Conservation (phyloP, 768 basidiomycete genomes). For the Cyclocybe aegerita region DNA sequence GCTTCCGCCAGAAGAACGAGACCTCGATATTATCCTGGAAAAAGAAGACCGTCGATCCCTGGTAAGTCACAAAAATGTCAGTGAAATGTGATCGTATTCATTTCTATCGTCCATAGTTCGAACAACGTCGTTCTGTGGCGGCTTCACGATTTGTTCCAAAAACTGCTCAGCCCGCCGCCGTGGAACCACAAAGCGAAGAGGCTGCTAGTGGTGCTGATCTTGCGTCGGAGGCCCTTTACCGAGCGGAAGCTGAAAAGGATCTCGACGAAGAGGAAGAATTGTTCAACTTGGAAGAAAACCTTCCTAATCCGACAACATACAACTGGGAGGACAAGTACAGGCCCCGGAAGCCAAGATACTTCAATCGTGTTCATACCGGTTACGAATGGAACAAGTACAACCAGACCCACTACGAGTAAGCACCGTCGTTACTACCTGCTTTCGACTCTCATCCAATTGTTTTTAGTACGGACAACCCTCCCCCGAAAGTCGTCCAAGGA, state of each 20-base stretch:
- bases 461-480: slow-evolving; percentile 91
- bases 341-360: slow-evolving; percentile 95
- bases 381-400: slow-evolving; percentile 99
- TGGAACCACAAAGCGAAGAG: slow-evolving; percentile 58
- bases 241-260: slow-evolving; percentile 89
- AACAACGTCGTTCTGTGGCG: slow-evolving; percentile 78
- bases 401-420: slow-evolving; percentile 98
- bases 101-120: slow-evolving; percentile 47
- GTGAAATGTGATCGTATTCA: neutral
- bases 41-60: slow-evolving; percentile 61
- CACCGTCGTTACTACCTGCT: slow-evolving; percentile 15
- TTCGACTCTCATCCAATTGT: slow-evolving; percentile 13
- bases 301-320: slow-evolving; percentile 80
- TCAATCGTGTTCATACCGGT: slow-evolving; percentile 98
- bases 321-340: slow-evolving; percentile 99
- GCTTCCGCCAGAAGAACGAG: slow-evolving; percentile 74
- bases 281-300: slow-evolving; percentile 91
- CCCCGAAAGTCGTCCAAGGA: slow-evolving; percentile 98
- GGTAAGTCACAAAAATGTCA: slow-evolving; percentile 39
- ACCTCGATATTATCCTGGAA: slow-evolving; percentile 75
- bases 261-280: slow-evolving; percentile 95
- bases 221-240: slow-evolving; percentile 87
- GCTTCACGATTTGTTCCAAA: slow-evolving; percentile 89
- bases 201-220: slow-evolving; percentile 67
- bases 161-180: slow-evolving; percentile 52